Evolutionary conservation across 2,329 filamentous ascomycete genomes (phyloP).

Genomic region (Pestalotiopsis sp.): DNA sequence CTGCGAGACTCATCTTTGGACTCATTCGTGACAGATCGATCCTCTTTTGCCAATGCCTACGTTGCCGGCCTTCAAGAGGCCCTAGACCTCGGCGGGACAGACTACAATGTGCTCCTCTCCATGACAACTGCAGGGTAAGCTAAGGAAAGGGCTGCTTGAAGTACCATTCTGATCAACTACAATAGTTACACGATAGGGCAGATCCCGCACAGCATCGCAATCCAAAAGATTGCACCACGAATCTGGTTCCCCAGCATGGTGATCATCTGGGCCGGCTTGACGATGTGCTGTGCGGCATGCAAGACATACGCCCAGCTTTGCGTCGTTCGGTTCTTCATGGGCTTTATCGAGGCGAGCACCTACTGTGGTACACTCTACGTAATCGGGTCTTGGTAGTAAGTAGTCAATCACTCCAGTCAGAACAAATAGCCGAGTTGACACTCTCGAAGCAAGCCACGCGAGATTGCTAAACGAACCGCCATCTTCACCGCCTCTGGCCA

Average conservation of each 20-base stretch:
- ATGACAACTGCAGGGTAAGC: slow-evolving; percentile 31
- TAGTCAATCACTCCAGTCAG: not conserved
- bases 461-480: slow-evolving; percentile 53
- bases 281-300: slow-evolving; percentile 30
- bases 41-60: slow-evolving; percentile 45
- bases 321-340: slow-evolving; percentile 46
- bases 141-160: no score
- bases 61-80: slow-evolving; percentile 41
- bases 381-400: slow-evolving; percentile 51
- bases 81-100: slow-evolving; percentile 34
- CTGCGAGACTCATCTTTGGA: not conserved
- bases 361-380: slow-evolving; percentile 52
- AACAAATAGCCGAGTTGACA: not conserved
- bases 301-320: slow-evolving; percentile 27
- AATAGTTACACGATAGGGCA: slow-evolving; percentile 34
- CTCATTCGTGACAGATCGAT: slow-evolving; percentile 28
- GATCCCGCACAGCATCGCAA: slow-evolving; percentile 43
- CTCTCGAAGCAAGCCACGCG: slow-evolving; percentile 39
- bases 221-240: slow-evolving; percentile 48
- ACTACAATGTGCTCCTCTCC: slow-evolving; percentile 39
- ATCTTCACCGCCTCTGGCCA: slow-evolving; percentile 55
- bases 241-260: slow-evolving; percentile 49
- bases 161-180: no score
- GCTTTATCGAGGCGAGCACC: slow-evolving; percentile 47
- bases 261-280: slow-evolving; percentile 48